These are phyloP conservation scores for Geotrichum citri-aurantii DNA, from an alignment of 1,139 yeast genomes.

Conservation along the genomic window DNA sequence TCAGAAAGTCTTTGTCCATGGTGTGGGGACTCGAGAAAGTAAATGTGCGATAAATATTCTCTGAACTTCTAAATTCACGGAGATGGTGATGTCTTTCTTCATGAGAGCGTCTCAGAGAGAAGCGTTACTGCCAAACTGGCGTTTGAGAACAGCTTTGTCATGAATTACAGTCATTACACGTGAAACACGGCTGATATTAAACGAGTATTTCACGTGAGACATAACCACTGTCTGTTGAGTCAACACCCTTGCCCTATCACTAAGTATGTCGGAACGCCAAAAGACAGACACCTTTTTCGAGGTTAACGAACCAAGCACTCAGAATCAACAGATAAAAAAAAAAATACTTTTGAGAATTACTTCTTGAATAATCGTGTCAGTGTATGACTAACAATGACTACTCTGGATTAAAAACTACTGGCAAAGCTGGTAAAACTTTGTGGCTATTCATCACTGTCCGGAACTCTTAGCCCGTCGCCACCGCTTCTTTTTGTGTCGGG, in stretches of 20 bases:
- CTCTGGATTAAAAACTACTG: background rate
- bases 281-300: background rate
- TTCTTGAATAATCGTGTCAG: too few relatives aligned
- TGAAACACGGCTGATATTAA: background rate
- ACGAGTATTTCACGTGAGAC: too few relatives aligned
- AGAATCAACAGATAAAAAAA: too few relatives aligned
- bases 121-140: background rate
- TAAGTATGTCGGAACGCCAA: too few relatives aligned
- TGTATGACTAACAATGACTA: too few relatives aligned
- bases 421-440: background rate
- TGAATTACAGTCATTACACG: background rate
- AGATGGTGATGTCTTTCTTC: background rate
- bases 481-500: background rate
- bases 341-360: too few relatives aligned
- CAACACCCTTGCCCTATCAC: background rate
- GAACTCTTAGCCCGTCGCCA: background rate
- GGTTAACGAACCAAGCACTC: too few relatives aligned
- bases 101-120: background rate
- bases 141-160: background rate
- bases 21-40: background rate
- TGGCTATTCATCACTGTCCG: too few relatives aligned
- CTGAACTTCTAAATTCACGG: background rate
- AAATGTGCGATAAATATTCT: background rate
- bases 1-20: constrained; percentile 14
- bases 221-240: too few relatives aligned